These are phyloP conservation scores for Polygonum aviculare DNA, from an alignment of 148 eudicot species.

Conservation along the genomic window DNA sequence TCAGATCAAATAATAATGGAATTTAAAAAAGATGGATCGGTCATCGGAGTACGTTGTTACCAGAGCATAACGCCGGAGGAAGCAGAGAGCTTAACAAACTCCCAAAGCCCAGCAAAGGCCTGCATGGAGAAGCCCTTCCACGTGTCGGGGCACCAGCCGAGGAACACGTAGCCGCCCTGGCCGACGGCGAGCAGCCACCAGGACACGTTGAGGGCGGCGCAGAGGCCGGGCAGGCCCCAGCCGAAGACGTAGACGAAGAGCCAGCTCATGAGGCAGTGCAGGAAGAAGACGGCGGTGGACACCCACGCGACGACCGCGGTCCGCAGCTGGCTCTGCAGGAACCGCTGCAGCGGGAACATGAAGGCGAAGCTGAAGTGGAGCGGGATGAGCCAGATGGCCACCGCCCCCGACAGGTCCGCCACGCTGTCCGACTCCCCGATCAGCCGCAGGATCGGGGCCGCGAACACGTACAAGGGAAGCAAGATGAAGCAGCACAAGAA, in stretches of 20 bases:
- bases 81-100: conserved; percentile 50
- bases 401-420: conserved; percentile 38
- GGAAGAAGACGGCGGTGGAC: conserved; percentile 20
- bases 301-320: conserved; percentile 47
- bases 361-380: conserved; percentile 63
- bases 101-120: conserved; percentile 55
- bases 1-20: too few relatives aligned
- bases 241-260: conserved; percentile 25
- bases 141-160: conserved; percentile 53
- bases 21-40: too few relatives aligned
- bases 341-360: conserved; percentile 41
- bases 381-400: conserved; percentile 45
- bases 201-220: conserved; percentile 32
- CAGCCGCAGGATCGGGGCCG: conserved; percentile 40
- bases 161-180: conserved; percentile 27
- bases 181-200: conserved; percentile 44
- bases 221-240: conserved; percentile 39
- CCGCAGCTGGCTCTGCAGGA: conserved; percentile 54
- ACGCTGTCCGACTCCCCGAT: conserved; percentile 39
- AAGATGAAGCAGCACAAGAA: conserved; percentile 51
- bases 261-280: conserved; percentile 33
- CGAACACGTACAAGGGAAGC: conserved; percentile 40
- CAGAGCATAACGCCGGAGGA: conserved; percentile 71
- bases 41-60: conserved; percentile 16
- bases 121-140: conserved; percentile 50